Base-by-base conservation (phyloP, 306 rosid genomes). In the Cicer chorassanicum region DNA sequence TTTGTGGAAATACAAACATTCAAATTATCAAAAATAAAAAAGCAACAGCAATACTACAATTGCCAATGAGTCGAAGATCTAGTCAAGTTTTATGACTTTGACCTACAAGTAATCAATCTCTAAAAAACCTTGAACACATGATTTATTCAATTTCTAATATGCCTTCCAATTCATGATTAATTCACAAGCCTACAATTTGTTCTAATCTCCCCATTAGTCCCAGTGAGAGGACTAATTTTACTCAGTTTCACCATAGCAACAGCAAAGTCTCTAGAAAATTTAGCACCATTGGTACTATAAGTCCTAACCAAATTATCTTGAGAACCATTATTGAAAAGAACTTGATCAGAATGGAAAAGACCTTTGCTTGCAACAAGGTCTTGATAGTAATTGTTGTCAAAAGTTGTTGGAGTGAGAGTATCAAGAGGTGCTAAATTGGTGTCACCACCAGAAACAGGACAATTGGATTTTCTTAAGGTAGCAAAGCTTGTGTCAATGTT, bases 261-360 rank as follows among this genome's bases (percentile, higher is more conserved):
- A 49, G 89, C 85, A 77, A 94, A 94, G 62, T 91, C 97, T 5
- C 14, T 65, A 6, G 12, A 59, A 40, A 94, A 94, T 1, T 45
- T 29, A n/a, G 6, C 61, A 7, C 39, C 14, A 19, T 64, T 84
- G 5, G 1, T 36, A 41, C 89, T 85, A 5, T 91, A 91, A 21
- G 75, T 72, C 64, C 63, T 78, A 11, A 91, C 98, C 88, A 88
- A 64, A 4, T 82, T 74, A 65, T 87, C 94, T 38, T 88, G 96
- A 45, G 89, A 75, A 0, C 86, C 94, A 6, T 65, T 68, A 57
- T 77, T 73, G 85, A 90, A 90, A 36, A 94, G 87, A 78, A 60
- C 86, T 83, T 91, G 98, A 40, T 94, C 98, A 0, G 98, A 91
- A 29, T 80, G 87, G 13, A 94, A 86, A 14, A 94, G 86, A 1